phyloP scores from a whole-genome alignment of 2,329 filamentous ascomycete genomes.

The Ascochyta lentis region DNA sequence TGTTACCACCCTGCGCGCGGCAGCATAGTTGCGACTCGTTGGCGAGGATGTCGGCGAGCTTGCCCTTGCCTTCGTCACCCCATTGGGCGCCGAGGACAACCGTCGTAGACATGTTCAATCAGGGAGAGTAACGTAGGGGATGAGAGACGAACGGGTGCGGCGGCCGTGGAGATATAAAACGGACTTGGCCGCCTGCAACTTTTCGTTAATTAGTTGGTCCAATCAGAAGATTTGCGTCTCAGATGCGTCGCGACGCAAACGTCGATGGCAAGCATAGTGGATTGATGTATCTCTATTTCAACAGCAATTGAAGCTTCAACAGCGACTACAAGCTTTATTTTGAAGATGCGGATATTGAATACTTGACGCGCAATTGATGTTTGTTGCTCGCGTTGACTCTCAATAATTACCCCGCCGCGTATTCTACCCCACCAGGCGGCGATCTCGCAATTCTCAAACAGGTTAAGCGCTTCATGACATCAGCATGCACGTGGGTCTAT shows the following conservation, averaged over 20 bases:
- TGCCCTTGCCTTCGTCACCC: conserved; percentile 67
- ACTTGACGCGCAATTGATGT: conserved; percentile 12
- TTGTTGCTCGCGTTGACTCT: conserved; percentile 7
- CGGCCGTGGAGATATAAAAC: conserved; percentile 29
- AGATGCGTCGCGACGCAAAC: conserved; percentile 15
- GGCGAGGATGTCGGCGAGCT: conserved; percentile 65
- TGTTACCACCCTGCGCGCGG: conserved; percentile 66
- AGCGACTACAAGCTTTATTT: background rate
- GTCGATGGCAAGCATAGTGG: conserved; percentile 2
- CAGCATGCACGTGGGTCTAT: conserved; percentile 5
- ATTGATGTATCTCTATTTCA: conserved; percentile 15
- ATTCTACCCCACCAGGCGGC: background rate
- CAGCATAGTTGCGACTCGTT: conserved; percentile 63
- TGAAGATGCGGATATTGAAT: background rate
- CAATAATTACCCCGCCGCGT: conserved; percentile 5
- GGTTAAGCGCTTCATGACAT: conserved; percentile 10
- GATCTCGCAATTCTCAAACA: background rate
- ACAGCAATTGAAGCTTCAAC: conserved; percentile 2
- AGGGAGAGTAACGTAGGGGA: conserved; percentile 5
- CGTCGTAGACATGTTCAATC: conserved; percentile 56
- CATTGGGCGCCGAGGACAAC: conserved; percentile 67
- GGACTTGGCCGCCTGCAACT: conserved; percentile 23
- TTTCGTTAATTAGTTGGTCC: conserved; percentile 23
- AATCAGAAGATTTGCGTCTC: conserved; percentile 35
- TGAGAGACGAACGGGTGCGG: conserved; percentile 19